Evolutionary conservation across 2,329 filamentous ascomycete species (phyloP).

Genomic region (Davidsoniella virescens): DNA sequence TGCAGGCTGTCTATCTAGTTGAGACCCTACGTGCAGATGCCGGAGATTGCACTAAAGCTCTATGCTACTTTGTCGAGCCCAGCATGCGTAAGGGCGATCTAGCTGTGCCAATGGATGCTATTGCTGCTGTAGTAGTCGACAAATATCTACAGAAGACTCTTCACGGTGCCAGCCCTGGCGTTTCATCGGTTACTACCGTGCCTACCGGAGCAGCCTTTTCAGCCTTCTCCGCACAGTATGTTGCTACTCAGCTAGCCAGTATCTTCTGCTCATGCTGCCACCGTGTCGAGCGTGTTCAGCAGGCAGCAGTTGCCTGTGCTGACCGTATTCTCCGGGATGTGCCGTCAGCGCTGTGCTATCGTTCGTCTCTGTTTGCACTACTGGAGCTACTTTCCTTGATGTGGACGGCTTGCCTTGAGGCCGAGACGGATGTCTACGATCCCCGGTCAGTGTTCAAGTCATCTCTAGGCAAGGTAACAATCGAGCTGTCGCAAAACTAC

Average conservation of each 20-base stretch:
- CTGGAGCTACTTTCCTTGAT: constrained; percentile 84
- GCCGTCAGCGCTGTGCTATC: constrained; percentile 80
- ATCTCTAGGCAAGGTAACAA: constrained; percentile 55
- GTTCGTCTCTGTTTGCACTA: constrained; percentile 77
- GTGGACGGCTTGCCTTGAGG: constrained; percentile 89
- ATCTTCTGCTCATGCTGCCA: constrained; percentile 87
- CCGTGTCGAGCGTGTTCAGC: constrained; percentile 79
- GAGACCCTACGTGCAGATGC: constrained; percentile 74
- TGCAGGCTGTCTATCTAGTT: constrained; percentile 79
- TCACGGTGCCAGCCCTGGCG: constrained; percentile 43
- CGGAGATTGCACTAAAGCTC: constrained; percentile 76
- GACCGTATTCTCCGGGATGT: constrained; percentile 73
- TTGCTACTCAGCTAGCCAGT: constrained; percentile 71
- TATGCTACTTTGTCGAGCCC: constrained; percentile 90
- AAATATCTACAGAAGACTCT: constrained; percentile 66
- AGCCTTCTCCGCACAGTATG: constrained; percentile 75
- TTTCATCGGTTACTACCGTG: no score
- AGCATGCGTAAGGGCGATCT: constrained; percentile 53
- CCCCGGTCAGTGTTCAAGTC: constrained; percentile 73
- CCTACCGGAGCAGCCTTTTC: no score
- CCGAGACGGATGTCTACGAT: constrained; percentile 84
- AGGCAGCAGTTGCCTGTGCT: constrained; percentile 67
- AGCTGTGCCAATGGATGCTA: constrained; percentile 47
- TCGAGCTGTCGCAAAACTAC: constrained; percentile 92
- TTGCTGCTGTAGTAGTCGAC: constrained; percentile 53